A percentile compares a stretch with the other conserved stretches of the same genome.
Conservation (phyloP, 106 monocot genomes). For the Xerophyta viscosa region DNA sequence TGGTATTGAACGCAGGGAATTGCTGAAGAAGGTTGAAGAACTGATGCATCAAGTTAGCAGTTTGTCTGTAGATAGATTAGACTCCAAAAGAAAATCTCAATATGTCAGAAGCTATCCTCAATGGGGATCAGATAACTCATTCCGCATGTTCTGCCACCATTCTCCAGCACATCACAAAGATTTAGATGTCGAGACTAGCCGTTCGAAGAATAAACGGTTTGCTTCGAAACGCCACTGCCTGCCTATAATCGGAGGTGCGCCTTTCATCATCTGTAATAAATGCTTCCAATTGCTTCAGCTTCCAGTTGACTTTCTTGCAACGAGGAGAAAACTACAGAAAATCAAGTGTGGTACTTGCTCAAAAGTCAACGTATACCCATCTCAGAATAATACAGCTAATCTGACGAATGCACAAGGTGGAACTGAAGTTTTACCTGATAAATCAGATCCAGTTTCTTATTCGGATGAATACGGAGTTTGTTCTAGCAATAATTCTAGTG, state of each 20-base stretch:
- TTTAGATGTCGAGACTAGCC: conserved; percentile 16
- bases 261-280: conserved; percentile 63
- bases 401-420: background rate
- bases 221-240: conserved; percentile 31
- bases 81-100: background rate
- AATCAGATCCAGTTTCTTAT: conserved; percentile 10
- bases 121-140: too few relatives aligned
- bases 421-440: background rate
- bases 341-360: conserved; percentile 66
- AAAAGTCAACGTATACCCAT: conserved; percentile 33
- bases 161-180: background rate
- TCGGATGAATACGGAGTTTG: conserved; percentile 14
- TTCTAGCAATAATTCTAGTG: background rate
- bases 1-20: conserved; percentile 7
- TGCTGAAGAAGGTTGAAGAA: conserved; percentile 39
- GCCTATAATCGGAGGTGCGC: conserved; percentile 48
- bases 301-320: conserved; percentile 47
- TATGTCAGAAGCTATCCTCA: background rate
- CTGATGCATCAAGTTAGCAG: conserved; percentile 26
- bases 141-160: too few relatives aligned
- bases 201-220: conserved; percentile 15
- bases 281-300: conserved; percentile 59
- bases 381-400: too few relatives aligned
- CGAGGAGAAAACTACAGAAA: conserved; percentile 31
- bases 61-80: conserved; percentile 7